These are phyloP conservation scores for Chrysoporthe austroafricana DNA, from an alignment of 2,329 filamentous ascomycete genomes.

Conservation along the genomic window DNA sequence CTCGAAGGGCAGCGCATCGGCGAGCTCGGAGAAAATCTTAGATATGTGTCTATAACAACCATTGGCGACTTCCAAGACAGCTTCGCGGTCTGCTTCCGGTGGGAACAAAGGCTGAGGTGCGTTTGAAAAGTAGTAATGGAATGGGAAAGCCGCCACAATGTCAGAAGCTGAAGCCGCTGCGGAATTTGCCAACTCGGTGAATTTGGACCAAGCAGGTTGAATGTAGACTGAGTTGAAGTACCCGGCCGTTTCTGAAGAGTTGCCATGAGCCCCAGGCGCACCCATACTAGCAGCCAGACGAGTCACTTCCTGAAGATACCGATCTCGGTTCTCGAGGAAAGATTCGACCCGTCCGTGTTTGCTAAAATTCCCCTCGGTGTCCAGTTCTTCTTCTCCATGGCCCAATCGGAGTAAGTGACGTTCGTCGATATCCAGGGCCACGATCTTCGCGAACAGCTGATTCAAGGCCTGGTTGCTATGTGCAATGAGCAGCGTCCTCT, in stretches of 20 bases:
- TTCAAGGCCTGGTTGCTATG: constrained; percentile 98
- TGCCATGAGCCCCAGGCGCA: constrained; percentile 92
- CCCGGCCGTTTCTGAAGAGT: constrained; percentile 92
- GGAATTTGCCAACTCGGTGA: constrained; percentile 66
- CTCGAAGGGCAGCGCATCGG: constrained; percentile 93
- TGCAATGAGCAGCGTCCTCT: constrained; percentile 89
- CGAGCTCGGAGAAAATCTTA: constrained; percentile 89
- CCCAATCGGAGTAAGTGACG: constrained; percentile 90
- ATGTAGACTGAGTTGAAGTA: constrained; percentile 96
- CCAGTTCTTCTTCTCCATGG: constrained; percentile 92
- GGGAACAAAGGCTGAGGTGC: constrained; percentile 87
- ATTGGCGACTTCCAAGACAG: constrained; percentile 73
- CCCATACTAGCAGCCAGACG: constrained; percentile 82
- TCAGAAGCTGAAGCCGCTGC: constrained; percentile 61
- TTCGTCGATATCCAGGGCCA: constrained; percentile 93
- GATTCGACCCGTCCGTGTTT: constrained; percentile 95
- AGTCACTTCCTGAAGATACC: constrained; percentile 80
- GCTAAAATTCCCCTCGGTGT: constrained; percentile 84
- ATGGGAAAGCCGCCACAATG: constrained; percentile 79
- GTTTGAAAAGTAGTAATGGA: constrained; percentile 83
- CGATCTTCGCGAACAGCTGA: constrained; percentile 96
- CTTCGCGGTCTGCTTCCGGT: constrained; percentile 63
- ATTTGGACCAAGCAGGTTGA: constrained; percentile 85
- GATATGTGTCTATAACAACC: constrained; percentile 89
- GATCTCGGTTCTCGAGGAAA: constrained; percentile 84